phyloP scores from a whole-genome alignment of 1,284 basidiomycete species.

The Puccinia brachypodii region DNA sequence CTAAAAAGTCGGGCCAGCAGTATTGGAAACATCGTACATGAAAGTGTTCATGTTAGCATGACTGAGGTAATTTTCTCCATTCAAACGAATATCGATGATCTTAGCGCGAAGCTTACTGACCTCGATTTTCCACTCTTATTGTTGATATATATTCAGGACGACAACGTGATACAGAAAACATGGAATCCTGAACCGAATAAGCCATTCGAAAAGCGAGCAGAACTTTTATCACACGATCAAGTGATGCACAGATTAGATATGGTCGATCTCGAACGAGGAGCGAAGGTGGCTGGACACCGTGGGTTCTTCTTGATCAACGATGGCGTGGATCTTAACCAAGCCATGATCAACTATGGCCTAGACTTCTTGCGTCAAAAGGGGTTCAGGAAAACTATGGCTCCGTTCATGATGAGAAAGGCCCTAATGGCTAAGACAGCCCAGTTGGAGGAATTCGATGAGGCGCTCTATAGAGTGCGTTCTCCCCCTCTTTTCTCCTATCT shows the following conservation, averaged over 20 bases:
- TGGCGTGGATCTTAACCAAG: conserved; percentile 95
- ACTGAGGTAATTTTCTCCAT: conserved; percentile 69
- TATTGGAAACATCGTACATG: conserved; percentile 91
- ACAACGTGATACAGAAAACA: conserved; percentile 76
- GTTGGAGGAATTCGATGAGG: conserved; percentile 96
- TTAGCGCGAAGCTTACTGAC: neutral
- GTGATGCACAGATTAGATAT: conserved; percentile 89
- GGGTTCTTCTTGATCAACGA: conserved; percentile 95
- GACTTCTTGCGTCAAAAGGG: conserved; percentile 80
- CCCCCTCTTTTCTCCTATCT: neutral
- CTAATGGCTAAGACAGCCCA: conserved; percentile 97
- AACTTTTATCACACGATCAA: conserved; percentile 93
- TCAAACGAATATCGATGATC: conserved; percentile 30
- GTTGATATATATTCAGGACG: conserved; percentile 64
- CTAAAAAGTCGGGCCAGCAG: conserved; percentile 77
- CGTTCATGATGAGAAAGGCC: conserved; percentile 98
- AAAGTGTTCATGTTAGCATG: conserved; percentile 77
- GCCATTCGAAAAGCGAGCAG: conserved; percentile 61
- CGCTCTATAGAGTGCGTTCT: conserved; percentile 79
- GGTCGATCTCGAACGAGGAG: conserved; percentile 87
- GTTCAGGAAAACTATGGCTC: conserved; percentile 94
- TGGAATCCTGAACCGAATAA: conserved; percentile 79
- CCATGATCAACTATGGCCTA: conserved; percentile 89
- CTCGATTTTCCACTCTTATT: neutral
- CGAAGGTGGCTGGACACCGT: conserved; percentile 88